Evolutionary conservation across 768 basidiomycete species (phyloP), one percentile per base, ranked within the genome.

Genomic region (Myochromella boudieri): DNA sequence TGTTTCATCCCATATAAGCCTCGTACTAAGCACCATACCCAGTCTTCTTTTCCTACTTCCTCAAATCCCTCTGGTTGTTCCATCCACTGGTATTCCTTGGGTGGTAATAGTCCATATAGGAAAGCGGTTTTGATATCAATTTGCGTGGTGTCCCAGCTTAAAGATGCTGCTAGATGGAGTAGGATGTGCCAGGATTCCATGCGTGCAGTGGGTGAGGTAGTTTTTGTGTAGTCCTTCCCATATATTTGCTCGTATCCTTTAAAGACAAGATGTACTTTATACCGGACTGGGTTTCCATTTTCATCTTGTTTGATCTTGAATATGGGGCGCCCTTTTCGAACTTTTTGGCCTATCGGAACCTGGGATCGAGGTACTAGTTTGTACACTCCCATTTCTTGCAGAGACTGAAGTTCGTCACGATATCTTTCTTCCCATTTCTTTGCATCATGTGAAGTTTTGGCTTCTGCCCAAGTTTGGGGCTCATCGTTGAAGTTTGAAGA

Each of bases 201-300:
- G 6, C 50, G 49, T 4, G 60, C 66, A 12, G 65, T 68, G 0
- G 70, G 70, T 34, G 76, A 71, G 36, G 67, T 71, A 0, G 72
- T 74, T 27, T 68, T 62, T 0, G 56, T 61, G 48, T 69, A 80
- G 40, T 80, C 75, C 6, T 60, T 48, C 0, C 64, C 2, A 57
- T 48, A 33, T 2, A 48, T 29, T 26, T 34, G 65, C 6, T 63
- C 38, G 51, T 63, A 69, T 0, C 74, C 72, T 24, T 64, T 55
- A 7, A 64, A 66, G 1, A 76, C 67, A 17, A 65, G 60, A 0
- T 64, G 56, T 0, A 60, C 67, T 44, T 74, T 74, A 53, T 63
- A 62, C 6, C 55, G 24, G 0, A 46, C 40, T 0, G 65, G 41
- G 0, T 45, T 48, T 3, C 69, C 69, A 7, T 51, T 14, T 4